Conservation (phyloP, 352 stramenopile species). For the Globisporangium acanthophoron region DNA sequence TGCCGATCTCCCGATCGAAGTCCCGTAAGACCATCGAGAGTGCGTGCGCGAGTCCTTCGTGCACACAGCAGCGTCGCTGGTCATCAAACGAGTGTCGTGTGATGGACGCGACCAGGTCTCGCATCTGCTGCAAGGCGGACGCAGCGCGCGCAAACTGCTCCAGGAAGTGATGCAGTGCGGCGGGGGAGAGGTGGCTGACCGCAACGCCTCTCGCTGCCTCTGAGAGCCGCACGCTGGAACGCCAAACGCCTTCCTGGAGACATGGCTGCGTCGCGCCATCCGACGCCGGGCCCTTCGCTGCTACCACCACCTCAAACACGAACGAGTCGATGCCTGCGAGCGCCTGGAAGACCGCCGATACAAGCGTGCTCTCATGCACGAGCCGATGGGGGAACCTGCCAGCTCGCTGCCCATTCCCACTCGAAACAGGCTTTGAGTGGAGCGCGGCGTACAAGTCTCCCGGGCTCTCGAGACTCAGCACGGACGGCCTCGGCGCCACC, state of each 20-base stretch:
- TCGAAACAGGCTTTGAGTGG: background rate
- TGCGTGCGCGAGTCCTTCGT: slow-evolving; percentile 49
- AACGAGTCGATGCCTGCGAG: slow-evolving; percentile 43
- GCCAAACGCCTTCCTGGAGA: slow-evolving; percentile 12
- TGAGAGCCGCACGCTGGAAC: slow-evolving; percentile 20
- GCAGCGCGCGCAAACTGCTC: slow-evolving; percentile 24
- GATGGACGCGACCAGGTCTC: slow-evolving; percentile 20
- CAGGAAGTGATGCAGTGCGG: slow-evolving; percentile 26
- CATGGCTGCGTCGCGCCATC: background rate
- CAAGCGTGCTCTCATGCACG: slow-evolving; percentile 43
- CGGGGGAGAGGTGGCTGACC: slow-evolving; percentile 48
- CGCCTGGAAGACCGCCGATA: slow-evolving; percentile 52
- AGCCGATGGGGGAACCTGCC: slow-evolving; percentile 13
- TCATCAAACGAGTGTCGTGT: slow-evolving; percentile 6
- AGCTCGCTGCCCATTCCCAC: background rate
- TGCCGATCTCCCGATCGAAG: slow-evolving; percentile 21
- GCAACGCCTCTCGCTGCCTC: slow-evolving; percentile 17
- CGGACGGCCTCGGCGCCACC: background rate
- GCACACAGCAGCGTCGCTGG: slow-evolving; percentile 19
- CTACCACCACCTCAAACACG: slow-evolving; percentile 35
- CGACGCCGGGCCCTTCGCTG: background rate
- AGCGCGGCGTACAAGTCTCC: background rate
- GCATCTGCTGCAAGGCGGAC: slow-evolving; percentile 47
- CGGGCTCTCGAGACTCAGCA: slow-evolving; percentile 10
- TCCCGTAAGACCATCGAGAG: slow-evolving; percentile 23